Evolutionary conservation across 169 alveolate species (phyloP), one percentile per base, ranked within the genome.

Genomic region (Plasmodium knowlesi): DNA sequence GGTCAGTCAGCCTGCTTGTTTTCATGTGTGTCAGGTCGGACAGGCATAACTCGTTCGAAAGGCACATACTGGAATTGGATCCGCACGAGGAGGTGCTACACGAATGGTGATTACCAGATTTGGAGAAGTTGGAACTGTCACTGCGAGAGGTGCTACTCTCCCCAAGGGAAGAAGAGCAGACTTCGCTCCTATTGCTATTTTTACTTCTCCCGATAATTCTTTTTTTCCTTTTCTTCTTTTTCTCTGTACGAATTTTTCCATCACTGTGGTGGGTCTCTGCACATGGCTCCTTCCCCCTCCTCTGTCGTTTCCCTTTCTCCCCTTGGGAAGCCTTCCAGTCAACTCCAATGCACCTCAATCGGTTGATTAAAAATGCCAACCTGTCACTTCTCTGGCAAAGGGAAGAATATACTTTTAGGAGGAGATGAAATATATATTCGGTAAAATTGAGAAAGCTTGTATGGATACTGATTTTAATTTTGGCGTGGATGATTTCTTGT

Each of bases 11-110:
- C n/a, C 71, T 50, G 6, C 53, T 89, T 4, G 83, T 89, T 57
- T 89, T 89, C 90, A 78, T 89, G 53, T 81, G 89, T n/a, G 94
- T 89, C 30, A 89, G 72, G 73, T 89, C 94, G 22, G 94, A 89
- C 22, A 25, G 54, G 41, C 70, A 89, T 19, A 78, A 6, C 34
- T 89, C 90, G 41, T 81, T 81, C 19, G 94, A 89, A 5, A 89
- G 12, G 8, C 41, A 79, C 25, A 54, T 9, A 46, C 72, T 54
- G 70, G 41, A 84, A 28, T 43, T 67, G 30, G 94, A 88, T 5
- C 37, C 9, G 32, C 39, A 57, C 14, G 43, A 37, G 80, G 32
- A 37, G 43, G 16, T 43, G 22, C 37, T 22, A 34, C 61, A 43
- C 30, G 22, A 54, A 25, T 22, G 16, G n/a, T 14, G 34, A 19